Conservation (phyloP, 176 grass and related monocot species). For the Oryza coarctata region DNA sequence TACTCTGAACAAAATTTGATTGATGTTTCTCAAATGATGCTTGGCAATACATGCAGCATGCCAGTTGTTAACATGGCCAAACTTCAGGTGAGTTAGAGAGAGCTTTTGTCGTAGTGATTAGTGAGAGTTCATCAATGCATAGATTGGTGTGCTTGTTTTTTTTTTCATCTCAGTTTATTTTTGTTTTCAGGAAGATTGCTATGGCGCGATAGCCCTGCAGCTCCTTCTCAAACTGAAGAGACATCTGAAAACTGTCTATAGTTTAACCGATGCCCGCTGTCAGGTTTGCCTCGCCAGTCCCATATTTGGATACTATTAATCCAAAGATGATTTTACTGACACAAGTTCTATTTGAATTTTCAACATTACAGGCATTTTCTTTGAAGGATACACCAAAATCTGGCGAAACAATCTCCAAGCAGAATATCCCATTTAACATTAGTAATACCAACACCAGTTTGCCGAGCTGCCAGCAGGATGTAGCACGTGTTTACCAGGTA, state of each 20-base stretch:
- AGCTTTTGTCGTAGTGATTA: slow-evolving; percentile 20
- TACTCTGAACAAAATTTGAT: slow-evolving; percentile 38
- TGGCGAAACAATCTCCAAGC: slow-evolving; percentile 72
- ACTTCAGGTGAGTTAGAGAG: slow-evolving; percentile 59
- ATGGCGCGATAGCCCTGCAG: slow-evolving; percentile 80
- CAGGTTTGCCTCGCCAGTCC: slow-evolving; percentile 49
- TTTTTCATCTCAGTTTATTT: slow-evolving; percentile 33
- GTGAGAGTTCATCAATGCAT: slow-evolving; percentile 9
- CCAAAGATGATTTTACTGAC: slow-evolving; percentile 21
- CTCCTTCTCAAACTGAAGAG: slow-evolving; percentile 95
- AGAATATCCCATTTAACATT: slow-evolving; percentile 82
- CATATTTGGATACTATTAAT: slow-evolving; percentile 23
- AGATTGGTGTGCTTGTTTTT: neutral
- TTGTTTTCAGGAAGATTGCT: slow-evolving; percentile 79
- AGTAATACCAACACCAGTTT: slow-evolving; percentile 50
- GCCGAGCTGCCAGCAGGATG: slow-evolving; percentile 64
- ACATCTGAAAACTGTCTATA: slow-evolving; percentile 89
- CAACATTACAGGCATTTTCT: slow-evolving; percentile 79
- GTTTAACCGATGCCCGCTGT: slow-evolving; percentile 81
- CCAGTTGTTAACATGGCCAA: slow-evolving; percentile 57
- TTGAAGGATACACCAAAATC: slow-evolving; percentile 81
- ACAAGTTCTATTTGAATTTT: slow-evolving; percentile 35
- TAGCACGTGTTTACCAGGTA: slow-evolving; percentile 76
- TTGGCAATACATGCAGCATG: slow-evolving; percentile 53
- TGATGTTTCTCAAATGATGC: slow-evolving; percentile 37